Base-by-base conservation (phyloP, 1,139 yeast species). In the Yamadazyma diospyri region DNA sequence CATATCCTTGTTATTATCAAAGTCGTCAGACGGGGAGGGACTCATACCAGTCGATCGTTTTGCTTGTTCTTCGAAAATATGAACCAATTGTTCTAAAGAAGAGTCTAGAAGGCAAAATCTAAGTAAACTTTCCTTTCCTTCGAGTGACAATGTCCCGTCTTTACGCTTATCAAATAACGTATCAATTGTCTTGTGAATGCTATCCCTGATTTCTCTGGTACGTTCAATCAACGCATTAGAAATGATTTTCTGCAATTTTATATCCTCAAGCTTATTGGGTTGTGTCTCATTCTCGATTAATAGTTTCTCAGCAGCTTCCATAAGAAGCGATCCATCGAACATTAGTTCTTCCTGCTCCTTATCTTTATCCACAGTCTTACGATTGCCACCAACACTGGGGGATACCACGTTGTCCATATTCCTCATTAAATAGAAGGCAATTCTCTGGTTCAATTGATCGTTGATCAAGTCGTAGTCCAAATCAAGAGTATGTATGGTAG, bases 371-470 rank as follows among this genome's bases (percentile, higher is more conserved):
- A 11, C 23, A 9, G 27, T n/a, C 3, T 27, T 23, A 2, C 26
- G 29, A 7, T 33, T 36, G 12, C 22, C 14, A 10, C 12, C 15
- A 12, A 13, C 17, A 2, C 24, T 8, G 9, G 27, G 30, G 11
- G 31, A 11, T 16, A 45, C 36, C 3, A 43, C 31, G 30, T 58
- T 64, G 48, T 86, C 89, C 83, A 88, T 81, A 52, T 88, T 88
- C 49, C 83, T 74, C 81, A 88, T 80, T 48, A 89, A 67, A 50
- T 83, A 82, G 39, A 84, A 75, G 0, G 94, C 94, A 41, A 88
- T 76, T 53, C 89, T 74, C 25, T 88, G 84, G 18, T 83, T 76
- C 30, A 88, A 65, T 41, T 78, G 78, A 41, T 81, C 88, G 12
- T 85, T 76, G 37, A 86, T 71, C 38, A 71, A 57, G 32, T 76